These are phyloP conservation scores for Fomitopsis betulina DNA, from an alignment of 1,284 basidiomycete species.

Conservation along the genomic window DNA sequence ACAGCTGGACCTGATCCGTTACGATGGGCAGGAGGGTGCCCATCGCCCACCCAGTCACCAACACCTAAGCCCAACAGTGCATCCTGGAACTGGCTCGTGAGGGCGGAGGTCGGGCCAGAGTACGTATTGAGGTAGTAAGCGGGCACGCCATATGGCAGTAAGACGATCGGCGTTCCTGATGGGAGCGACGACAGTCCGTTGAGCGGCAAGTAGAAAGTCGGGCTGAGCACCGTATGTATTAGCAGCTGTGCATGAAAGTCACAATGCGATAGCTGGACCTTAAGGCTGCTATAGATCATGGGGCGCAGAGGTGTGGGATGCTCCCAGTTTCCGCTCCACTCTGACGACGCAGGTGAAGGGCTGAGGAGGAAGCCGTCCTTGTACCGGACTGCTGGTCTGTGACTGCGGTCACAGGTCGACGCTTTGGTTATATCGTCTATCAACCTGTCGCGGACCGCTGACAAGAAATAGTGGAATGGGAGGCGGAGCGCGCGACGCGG, in stretches of 20 bases:
- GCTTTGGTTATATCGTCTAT: slow-evolving; percentile 52
- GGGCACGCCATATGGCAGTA: slow-evolving; percentile 66
- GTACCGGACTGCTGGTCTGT: slow-evolving; percentile 36
- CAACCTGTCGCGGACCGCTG: slow-evolving; percentile 43
- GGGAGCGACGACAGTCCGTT: slow-evolving; percentile 36
- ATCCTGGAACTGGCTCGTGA: slow-evolving; percentile 59
- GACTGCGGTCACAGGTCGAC: slow-evolving; percentile 17
- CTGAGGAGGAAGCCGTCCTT: slow-evolving; percentile 58
- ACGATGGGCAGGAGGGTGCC: slow-evolving; percentile 5
- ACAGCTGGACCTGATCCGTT: neutral
- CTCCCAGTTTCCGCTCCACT: slow-evolving; percentile 65
- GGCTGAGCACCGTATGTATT: slow-evolving; percentile 52
- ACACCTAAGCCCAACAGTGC: slow-evolving; percentile 57
- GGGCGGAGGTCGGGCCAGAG: slow-evolving; percentile 53
- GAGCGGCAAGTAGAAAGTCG: slow-evolving; percentile 50
- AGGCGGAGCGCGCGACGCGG: slow-evolving; percentile 42
- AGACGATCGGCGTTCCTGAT: slow-evolving; percentile 57
- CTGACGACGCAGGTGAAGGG: slow-evolving; percentile 36
- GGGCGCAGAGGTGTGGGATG: slow-evolving; percentile 45
- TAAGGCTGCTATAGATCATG: slow-evolving; percentile 54
- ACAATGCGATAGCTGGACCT: slow-evolving; percentile 42
- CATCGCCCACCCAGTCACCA: slow-evolving; percentile 39
- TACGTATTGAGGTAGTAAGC: slow-evolving; percentile 67
- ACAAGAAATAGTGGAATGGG: slow-evolving; percentile 40
- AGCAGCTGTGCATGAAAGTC: slow-evolving; percentile 38